A percentile compares a stretch with the other conserved stretches of the same genome.
These are phyloP conservation scores for Ballota nigra DNA, from an alignment of 257 asterid species.

Conservation along the genomic window DNA sequence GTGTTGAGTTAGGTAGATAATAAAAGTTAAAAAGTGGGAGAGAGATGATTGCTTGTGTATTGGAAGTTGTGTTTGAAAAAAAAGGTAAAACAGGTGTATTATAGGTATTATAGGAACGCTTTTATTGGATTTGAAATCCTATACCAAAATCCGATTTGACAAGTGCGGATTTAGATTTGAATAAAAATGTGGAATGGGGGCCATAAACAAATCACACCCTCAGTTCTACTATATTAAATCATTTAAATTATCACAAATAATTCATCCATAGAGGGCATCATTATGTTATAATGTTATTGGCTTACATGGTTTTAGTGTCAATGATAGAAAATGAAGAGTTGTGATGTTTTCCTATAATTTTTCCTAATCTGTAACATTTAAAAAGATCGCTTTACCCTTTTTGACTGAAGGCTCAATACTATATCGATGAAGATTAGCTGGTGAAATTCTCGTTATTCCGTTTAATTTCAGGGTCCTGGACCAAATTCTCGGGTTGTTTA, in stretches of 20 bases:
- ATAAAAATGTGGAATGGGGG: no score
- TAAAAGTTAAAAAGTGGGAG: no score
- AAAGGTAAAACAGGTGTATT: no score
- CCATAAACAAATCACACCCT: no score
- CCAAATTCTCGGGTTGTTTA: constrained; percentile 88
- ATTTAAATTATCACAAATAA: background rate
- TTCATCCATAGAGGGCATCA: background rate
- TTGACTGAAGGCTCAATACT: constrained; percentile 11
- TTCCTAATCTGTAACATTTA: background rate
- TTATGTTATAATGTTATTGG: constrained; percentile 16
- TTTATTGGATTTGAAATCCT: no score
- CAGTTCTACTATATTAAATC: background rate
- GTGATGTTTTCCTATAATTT: background rate
- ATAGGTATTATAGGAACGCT: no score
- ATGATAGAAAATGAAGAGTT: background rate
- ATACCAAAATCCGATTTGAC: no score
- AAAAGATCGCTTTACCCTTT: background rate
- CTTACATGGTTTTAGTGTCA: background rate
- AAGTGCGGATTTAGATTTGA: no score
- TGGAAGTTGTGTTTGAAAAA: no score
- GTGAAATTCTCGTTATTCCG: constrained; percentile 15
- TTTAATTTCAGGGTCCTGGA: constrained; percentile 71
- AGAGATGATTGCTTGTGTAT: no score
- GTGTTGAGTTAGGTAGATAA: no score
- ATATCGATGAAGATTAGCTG: background rate